phyloP scores from a whole-genome alignment of 2,329 filamentous ascomycete genomes.

The Fusarium mangiferae region DNA sequence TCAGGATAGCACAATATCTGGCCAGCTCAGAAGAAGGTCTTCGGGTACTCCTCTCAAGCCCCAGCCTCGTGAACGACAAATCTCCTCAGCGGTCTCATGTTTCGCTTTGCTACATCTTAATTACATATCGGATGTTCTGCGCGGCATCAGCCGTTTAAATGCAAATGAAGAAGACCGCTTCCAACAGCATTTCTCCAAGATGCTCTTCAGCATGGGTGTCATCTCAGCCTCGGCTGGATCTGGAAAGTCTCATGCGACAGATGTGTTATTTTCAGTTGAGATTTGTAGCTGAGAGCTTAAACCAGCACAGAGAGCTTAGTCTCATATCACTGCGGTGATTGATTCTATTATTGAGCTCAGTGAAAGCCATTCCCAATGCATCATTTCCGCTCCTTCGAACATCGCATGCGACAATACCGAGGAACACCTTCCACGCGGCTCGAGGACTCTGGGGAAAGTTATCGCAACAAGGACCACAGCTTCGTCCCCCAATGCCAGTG shows the following conservation, averaged over 20 bases:
- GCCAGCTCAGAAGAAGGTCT: too few species aligned
- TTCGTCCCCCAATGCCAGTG: background rate
- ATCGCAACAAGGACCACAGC: background rate
- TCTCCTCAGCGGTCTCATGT: too few species aligned
- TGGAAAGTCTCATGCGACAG: background rate
- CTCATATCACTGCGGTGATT: too few species aligned
- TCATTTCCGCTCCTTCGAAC: background rate
- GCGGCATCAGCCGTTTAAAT: too few species aligned
- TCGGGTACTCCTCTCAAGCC: too few species aligned
- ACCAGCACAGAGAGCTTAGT: background rate
- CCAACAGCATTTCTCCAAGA: background rate
- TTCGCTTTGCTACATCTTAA: too few species aligned
- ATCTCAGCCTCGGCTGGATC: background rate
- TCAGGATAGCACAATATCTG: too few species aligned
- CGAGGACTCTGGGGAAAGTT: background rate
- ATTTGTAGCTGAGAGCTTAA: background rate
- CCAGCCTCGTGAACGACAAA: too few species aligned
- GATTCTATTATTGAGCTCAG: accelerated
- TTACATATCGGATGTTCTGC: too few species aligned
- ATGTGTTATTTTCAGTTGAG: background rate
- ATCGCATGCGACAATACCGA: background rate
- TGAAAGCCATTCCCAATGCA: background rate
- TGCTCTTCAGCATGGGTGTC: background rate
- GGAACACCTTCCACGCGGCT: too few species aligned
- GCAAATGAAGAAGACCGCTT: background rate